Evolutionary conservation across 176 grass and related monocot genomes (phyloP).

Genomic region (Musa troglodytarum): DNA sequence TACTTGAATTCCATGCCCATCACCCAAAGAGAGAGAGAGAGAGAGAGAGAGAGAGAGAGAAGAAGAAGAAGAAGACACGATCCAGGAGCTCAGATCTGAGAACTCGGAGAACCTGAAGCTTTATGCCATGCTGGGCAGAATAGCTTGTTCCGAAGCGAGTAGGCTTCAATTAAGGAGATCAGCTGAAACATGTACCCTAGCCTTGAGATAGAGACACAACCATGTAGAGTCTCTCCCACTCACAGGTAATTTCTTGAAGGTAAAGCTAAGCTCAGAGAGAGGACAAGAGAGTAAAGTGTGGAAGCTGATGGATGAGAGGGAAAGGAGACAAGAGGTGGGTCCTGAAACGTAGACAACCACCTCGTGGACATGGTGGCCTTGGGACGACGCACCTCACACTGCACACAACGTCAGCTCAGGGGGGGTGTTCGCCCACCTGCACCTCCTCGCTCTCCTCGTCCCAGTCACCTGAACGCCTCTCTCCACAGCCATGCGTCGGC

Average conservation of each 20-base stretch:
- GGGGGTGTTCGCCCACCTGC: too few relatives aligned
- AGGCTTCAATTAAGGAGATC: background rate
- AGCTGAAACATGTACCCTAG: background rate
- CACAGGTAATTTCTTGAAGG: background rate
- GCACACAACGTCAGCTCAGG: background rate
- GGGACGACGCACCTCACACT: conserved; percentile 14
- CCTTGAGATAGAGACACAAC: background rate
- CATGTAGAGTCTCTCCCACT: background rate
- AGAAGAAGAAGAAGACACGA: too few relatives aligned
- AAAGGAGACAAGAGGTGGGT: background rate
- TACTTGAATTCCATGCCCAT: conserved; percentile 6
- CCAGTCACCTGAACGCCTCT: too few relatives aligned
- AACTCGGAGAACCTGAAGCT: too few relatives aligned
- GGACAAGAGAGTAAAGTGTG: background rate
- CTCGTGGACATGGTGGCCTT: conserved; percentile 29
- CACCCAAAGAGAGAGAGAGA: background rate
- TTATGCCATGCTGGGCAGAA: too few relatives aligned
- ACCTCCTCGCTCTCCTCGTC: too few relatives aligned
- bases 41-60: background rate
- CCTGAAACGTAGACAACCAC: conserved; percentile 33
- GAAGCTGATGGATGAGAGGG: background rate
- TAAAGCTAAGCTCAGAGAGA: too few relatives aligned
- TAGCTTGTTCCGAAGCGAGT: background rate
- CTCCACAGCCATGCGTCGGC: too few relatives aligned
- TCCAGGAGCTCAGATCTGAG: too few relatives aligned